phyloP scores from a whole-genome alignment of 2,329 filamentous ascomycete species.

The Graphilbum fragrans region DNA sequence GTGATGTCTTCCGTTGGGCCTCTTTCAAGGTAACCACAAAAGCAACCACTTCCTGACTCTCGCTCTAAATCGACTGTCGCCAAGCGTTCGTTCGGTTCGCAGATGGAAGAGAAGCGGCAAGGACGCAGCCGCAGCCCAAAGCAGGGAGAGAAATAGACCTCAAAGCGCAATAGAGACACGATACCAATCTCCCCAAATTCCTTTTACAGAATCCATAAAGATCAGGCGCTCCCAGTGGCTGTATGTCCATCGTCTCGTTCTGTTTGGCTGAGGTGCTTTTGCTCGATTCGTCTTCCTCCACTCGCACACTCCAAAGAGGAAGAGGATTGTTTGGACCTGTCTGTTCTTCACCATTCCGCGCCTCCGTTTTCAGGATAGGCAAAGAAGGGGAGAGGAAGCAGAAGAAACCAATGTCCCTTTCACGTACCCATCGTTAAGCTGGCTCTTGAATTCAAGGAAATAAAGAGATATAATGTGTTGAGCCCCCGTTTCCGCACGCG shows the following conservation, averaged over 20 bases:
- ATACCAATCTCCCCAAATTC: neutral
- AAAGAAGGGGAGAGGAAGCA: neutral
- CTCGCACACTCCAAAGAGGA: slow-evolving; percentile 12
- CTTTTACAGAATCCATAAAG: slow-evolving; percentile 1
- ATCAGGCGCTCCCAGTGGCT: too few relatives aligned
- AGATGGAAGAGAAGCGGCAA: neutral
- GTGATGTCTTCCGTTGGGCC: too few relatives aligned
- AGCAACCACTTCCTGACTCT: neutral
- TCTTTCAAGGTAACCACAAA: too few relatives aligned
- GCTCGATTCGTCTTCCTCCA: slow-evolving; percentile 6
- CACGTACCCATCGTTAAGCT: slow-evolving; percentile 51
- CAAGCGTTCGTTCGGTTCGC: neutral
- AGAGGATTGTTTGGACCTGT: neutral
- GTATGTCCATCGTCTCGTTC: too few relatives aligned
- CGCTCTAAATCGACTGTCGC: neutral
- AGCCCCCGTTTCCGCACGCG: neutral
- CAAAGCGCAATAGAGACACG: neutral
- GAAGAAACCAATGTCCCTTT: slow-evolving; percentile 11
- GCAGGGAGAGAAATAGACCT: neutral
- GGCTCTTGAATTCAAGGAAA: slow-evolving; percentile 14
- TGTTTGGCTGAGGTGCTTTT: too few relatives aligned
- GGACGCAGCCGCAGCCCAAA: too few relatives aligned
- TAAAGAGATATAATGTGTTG: neutral
- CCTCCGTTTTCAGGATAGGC: too few relatives aligned
- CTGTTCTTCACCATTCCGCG: neutral